Conservation (phyloP, 345 rosid species). For the Lumnitzera littorea region DNA sequence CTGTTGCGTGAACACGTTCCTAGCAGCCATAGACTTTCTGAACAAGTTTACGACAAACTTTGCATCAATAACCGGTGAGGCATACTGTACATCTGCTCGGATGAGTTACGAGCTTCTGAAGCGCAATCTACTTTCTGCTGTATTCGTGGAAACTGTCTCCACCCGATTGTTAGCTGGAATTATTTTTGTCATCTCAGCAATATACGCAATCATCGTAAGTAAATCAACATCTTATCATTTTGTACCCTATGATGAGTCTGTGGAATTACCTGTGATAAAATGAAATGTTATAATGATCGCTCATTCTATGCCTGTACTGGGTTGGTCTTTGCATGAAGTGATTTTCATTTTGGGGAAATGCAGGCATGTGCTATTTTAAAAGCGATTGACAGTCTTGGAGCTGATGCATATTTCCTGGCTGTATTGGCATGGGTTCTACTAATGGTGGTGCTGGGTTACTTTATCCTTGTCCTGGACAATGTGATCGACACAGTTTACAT, state of each 20-base stretch:
- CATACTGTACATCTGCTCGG: constrained; percentile 78
- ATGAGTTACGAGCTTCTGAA: constrained; percentile 85
- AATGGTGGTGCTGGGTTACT: constrained; percentile 49
- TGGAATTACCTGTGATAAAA: too few species aligned
- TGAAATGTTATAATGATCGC: too few species aligned
- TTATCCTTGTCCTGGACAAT: constrained; percentile 73
- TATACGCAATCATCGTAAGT: constrained; percentile 72
- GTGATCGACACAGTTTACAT: constrained; percentile 77
- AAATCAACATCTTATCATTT: background rate
- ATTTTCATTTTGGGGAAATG: constrained; percentile 1
- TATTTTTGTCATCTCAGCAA: constrained; percentile 61
- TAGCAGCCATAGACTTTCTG: constrained; percentile 63
- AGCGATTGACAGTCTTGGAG: constrained; percentile 56
- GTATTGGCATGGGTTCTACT: constrained; percentile 56
- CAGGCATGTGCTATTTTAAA: constrained; percentile 68
- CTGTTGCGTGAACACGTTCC: constrained; percentile 54
- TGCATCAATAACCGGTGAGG: constrained; percentile 86
- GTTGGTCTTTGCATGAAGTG: too few species aligned
- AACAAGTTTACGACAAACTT: constrained; percentile 94
- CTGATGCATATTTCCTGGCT: constrained; percentile 48
- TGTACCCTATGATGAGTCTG: background rate
- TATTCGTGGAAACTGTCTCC: constrained; percentile 80
- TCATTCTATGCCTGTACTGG: too few species aligned
- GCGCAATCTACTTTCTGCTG: constrained; percentile 89
- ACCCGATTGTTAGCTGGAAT: constrained; percentile 70